Base-by-base conservation (phyloP, 805 yeast species). In the Ogataea ramenticola region DNA sequence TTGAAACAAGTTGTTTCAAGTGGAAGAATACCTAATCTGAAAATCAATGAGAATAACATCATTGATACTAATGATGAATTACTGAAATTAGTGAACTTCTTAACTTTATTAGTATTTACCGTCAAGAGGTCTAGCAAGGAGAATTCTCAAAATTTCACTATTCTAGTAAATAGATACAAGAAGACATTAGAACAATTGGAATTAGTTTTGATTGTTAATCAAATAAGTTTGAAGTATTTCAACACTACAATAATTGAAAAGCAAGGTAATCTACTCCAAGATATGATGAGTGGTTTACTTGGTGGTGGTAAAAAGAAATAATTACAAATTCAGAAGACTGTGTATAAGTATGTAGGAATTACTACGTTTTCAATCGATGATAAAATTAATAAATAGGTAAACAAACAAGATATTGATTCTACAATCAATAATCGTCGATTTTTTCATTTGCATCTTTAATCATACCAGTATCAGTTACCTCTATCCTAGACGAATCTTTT, bases 211-310 rank as follows among this genome's bases (percentile, higher is more conserved):
- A 58, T 51, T 27, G 47, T 64, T n/a, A 62, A 65, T 44, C 46
- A 49, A 15, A 44, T 65, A 26, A 64, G 66, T 14, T 52, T 51
- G 41, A 34, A 40, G 3, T 61, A 62, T 46, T 65, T 61, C 48
- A 48, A 50, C 22, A 56, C 57, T 21, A 47, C 60, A 10, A 50
- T 61, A 16, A 70, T 77, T 15, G 76, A 68, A 41, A 72, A 70
- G 43, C 80, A 74, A 48, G 64, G 64, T 2, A 82, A 82, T 55
- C 61, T 81, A 54, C 60, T 85, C 50, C 84, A 79, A 61, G 82
- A 79, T 52, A 68, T 91, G 71, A 86, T 93, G 95, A 76, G 84
- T 19, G 80, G 84, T 24, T 62, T 83, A 35, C 60, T 82, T 40
- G 75, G 76, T 27, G 75, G 79, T 16, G 53, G 57, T 26, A 37